Evolutionary conservation across 345 rosid species (phyloP), one percentile per base, ranked within the genome.

Genomic region (Alliaria petiolata): DNA sequence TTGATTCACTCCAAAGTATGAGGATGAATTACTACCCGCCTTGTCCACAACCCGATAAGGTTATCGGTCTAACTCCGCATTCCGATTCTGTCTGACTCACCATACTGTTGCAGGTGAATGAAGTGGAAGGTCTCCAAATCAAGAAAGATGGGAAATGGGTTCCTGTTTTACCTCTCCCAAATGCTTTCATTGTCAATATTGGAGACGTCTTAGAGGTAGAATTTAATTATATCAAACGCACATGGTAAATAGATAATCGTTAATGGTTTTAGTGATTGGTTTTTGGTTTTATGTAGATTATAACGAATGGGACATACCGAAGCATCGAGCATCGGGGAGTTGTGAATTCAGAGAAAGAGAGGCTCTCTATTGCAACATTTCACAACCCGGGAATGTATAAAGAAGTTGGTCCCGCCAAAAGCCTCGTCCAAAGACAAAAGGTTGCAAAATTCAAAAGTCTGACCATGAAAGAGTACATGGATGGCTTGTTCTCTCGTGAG

Each of bases 1-100:
- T 35, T 53, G 86, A 79, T 7, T 12, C 11, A 15, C 0, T 0
- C 22, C 86, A 81, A 38, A 3, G 14, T 34, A 59, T 88, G 60
- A 85, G 88, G 67, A 80, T 86, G 58, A 86, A 86, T 44, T 88
- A 80, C 69, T 88, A 84, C 42, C 91, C 95, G 0, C 85, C 85
- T 3, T 88, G 91, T 59, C 95, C 95, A 0, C 72, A 83, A 15
- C 91, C 93, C 0, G 82, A 86, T 19, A 59, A 53, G 3, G 77
- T 80, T 22, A 74, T 81, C 0, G 89, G 93, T 26, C 34, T 84
- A 12, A 71, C 75, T 8, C 73, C 89, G 2, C 91, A 88, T 76
- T 86, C 85, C 0, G 89, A 86, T 26, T 52, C 82, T 0, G 56
- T 51, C 0, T 86, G 86, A 22, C 62, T 88, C 76, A 88, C 89